Conservation (phyloP, 768 basidiomycete genomes). For the Lentinula lateritia region DNA sequence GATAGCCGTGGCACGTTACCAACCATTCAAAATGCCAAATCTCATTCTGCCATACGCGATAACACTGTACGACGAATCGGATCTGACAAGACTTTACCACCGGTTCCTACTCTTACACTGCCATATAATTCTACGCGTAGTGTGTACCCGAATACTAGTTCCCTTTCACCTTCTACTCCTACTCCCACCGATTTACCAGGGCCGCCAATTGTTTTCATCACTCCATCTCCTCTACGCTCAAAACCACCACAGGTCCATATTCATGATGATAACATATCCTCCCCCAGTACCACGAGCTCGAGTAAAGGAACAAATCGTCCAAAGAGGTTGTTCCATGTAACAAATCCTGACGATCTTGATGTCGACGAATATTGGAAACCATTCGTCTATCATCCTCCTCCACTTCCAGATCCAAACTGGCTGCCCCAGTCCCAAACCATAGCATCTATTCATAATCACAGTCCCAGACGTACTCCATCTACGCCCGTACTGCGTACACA, state of each 20-base stretch:
- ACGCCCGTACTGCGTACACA: constrained; percentile 1
- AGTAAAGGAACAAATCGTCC: constrained; percentile 12
- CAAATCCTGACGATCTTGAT: constrained; percentile 25
- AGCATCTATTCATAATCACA: not conserved
- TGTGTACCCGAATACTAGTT: not conserved
- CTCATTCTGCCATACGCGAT: not conserved
- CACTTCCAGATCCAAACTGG: constrained; percentile 16
- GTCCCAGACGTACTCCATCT: constrained; percentile 4
- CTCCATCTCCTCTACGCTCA: constrained; percentile 19
- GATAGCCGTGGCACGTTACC: not conserved
- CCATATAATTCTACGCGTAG: not conserved
- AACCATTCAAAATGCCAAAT: not conserved
- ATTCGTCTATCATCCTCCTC: constrained; percentile 23
- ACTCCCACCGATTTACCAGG: not conserved
- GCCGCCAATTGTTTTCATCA: constrained; percentile 29
- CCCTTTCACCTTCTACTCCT: constrained; percentile 4
- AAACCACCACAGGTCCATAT: not conserved
- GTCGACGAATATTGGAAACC: not conserved
- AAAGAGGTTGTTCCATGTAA: constrained; percentile 21
- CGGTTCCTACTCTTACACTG: not conserved
- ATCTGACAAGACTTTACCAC: constrained; percentile 2
- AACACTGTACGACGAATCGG: not conserved
- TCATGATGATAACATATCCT: constrained; percentile 4
- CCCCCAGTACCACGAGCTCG: constrained; percentile 14
- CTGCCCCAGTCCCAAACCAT: not conserved